Conservation (phyloP, 148 eudicot genomes). For the Drosera capensis region DNA sequence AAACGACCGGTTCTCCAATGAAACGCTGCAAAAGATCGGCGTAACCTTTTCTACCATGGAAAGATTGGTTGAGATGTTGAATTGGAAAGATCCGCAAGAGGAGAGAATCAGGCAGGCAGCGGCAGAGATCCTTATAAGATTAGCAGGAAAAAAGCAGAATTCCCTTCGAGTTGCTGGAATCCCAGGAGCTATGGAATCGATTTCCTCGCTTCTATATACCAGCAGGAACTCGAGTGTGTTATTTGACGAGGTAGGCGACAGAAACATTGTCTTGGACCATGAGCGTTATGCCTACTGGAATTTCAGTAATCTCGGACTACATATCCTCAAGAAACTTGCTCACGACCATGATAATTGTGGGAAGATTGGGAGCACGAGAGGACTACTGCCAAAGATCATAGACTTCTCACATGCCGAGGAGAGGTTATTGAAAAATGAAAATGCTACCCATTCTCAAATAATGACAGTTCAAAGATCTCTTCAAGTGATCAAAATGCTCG, state of each 20-base stretch:
- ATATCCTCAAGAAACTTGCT: slow-evolving; percentile 71
- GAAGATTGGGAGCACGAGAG: slow-evolving; percentile 73
- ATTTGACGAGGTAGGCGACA: slow-evolving; percentile 35
- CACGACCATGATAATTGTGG: slow-evolving; percentile 79
- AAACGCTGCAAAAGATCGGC: slow-evolving; percentile 81
- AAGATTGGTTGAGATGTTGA: slow-evolving; percentile 76
- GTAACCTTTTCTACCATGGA: slow-evolving; percentile 39
- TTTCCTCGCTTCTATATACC: slow-evolving; percentile 56
- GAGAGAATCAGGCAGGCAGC: slow-evolving; percentile 66
- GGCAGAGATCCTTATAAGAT: slow-evolving; percentile 40
- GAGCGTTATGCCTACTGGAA: slow-evolving; percentile 49
- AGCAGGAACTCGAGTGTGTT: slow-evolving; percentile 14
- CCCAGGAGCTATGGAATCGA: slow-evolving; percentile 80
- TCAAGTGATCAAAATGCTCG: slow-evolving; percentile 61
- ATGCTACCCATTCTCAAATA: slow-evolving; percentile 32
- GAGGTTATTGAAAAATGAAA: slow-evolving; percentile 29
- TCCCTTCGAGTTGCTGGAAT: slow-evolving; percentile 72
- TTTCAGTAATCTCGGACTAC: slow-evolving; percentile 58
- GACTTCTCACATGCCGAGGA: slow-evolving; percentile 58
- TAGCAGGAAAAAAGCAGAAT: slow-evolving; percentile 67
- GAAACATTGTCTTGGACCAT: slow-evolving; percentile 20
- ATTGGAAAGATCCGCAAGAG: slow-evolving; percentile 65
- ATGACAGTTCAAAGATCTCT: slow-evolving; percentile 46
- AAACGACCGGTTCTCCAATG: slow-evolving; percentile 31
- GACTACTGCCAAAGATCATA: slow-evolving; percentile 57